These are phyloP conservation scores for Fusarium anguioides DNA, from an alignment of 2,329 filamentous ascomycete species.

Conservation along the genomic window DNA sequence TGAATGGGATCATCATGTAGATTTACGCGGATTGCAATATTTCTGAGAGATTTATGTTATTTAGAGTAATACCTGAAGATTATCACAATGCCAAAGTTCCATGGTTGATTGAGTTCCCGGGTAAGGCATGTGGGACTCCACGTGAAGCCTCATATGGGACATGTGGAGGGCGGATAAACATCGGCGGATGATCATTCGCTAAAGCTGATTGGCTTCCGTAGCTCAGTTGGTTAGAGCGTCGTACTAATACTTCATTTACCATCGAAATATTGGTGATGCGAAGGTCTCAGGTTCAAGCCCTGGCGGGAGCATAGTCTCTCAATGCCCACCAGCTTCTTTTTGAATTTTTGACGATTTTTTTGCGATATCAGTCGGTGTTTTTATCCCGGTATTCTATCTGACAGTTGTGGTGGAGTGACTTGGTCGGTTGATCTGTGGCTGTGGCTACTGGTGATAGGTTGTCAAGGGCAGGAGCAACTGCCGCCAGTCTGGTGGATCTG, in stretches of 20 bases:
- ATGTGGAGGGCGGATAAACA: neutral
- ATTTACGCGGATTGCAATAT: neutral
- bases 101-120: neutral
- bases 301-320: slow-evolving; percentile 31
- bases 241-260: no score
- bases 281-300: no score
- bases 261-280: no score
- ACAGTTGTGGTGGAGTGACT: neutral
- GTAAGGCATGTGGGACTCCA: no score
- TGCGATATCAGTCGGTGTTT: neutral
- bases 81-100: no score
- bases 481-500: slow-evolving; percentile 5
- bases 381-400: neutral
- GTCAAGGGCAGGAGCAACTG: neutral
- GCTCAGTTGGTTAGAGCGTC: no score
- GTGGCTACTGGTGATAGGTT: no score
- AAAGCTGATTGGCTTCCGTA: no score
- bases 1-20: neutral
- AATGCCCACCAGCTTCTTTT: slow-evolving; percentile 28
- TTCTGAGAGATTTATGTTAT: neutral
- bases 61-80: no score
- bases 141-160: neutral
- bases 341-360: neutral
- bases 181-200: neutral
- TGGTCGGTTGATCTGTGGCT: neutral